Evolutionary conservation across 2,329 filamentous ascomycete species (phyloP).

Genomic region (Hypoxylon sp.): DNA sequence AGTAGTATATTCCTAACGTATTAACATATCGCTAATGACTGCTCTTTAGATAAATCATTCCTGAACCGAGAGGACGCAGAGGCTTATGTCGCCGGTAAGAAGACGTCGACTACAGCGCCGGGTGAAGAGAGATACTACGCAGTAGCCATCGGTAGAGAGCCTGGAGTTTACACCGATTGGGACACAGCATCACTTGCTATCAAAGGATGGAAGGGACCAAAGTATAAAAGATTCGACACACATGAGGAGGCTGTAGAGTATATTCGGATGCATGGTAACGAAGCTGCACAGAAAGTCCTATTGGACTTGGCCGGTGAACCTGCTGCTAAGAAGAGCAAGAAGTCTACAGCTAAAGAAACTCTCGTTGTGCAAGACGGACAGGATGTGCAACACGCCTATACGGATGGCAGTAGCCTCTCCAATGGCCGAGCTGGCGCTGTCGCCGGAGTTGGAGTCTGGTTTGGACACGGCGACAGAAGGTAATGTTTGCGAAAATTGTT

Average conservation of each 20-base stretch:
- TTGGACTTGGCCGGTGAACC: constrained; percentile 60
- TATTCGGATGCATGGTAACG: constrained; percentile 68
- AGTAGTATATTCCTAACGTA: constrained; percentile 1
- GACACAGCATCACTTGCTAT: constrained; percentile 79
- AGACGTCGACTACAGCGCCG: constrained; percentile 57
- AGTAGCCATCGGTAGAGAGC: constrained; percentile 70
- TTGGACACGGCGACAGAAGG: constrained; percentile 70
- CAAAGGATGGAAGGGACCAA: constrained; percentile 77
- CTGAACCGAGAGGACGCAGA: constrained; percentile 80
- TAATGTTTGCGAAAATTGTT: constrained; percentile 50
- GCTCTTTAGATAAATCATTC: constrained; percentile 83
- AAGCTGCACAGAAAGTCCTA: constrained; percentile 60
- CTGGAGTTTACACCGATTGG: constrained; percentile 77
- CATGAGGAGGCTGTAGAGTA: constrained; percentile 83
- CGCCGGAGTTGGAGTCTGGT: constrained; percentile 76
- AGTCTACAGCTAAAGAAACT: constrained; percentile 31
- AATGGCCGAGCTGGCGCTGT: constrained; percentile 70
- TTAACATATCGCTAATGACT: constrained; percentile 26
- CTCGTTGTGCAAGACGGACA: constrained; percentile 42
- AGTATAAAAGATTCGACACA: constrained; percentile 78
- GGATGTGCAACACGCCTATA: constrained; percentile 67
- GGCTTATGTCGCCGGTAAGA: constrained; percentile 78
- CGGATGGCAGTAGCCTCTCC: constrained; percentile 72
- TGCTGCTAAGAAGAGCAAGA: constrained; percentile 56
- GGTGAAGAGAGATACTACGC: constrained; percentile 70